phyloP scores from a whole-genome alignment of 2,329 filamentous ascomycete species.

The Hypoxylon sp. region DNA sequence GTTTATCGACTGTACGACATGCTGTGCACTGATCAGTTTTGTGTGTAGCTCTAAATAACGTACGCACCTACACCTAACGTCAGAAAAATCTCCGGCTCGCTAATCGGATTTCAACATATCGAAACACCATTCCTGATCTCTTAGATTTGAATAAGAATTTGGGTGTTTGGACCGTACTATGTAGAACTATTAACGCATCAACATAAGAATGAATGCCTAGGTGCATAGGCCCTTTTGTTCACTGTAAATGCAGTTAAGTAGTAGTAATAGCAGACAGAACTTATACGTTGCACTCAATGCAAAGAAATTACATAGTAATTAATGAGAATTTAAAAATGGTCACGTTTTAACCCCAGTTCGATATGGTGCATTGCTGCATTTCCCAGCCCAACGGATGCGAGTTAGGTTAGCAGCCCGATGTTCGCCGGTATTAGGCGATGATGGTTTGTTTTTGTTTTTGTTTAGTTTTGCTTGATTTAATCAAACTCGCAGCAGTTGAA shows the following conservation, averaged over 20 bases:
- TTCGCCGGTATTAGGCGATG: neutral
- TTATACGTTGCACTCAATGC: too few relatives aligned
- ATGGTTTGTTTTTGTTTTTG: neutral
- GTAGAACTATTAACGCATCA: too few relatives aligned
- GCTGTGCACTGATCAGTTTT: neutral
- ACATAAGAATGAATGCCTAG: too few relatives aligned
- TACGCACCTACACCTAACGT: neutral
- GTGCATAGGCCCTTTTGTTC: too few relatives aligned
- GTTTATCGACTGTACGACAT: conserved; percentile 5
- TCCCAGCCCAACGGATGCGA: conserved; percentile 10
- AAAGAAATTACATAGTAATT: too few relatives aligned
- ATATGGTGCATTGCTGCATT: conserved; percentile 11
- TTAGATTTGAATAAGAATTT: neutral
- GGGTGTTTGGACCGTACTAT: too few relatives aligned
- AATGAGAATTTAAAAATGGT: too few relatives aligned
- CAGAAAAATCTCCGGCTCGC: conserved; percentile 17
- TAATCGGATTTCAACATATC: conserved; percentile 8
- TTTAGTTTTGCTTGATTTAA: too few relatives aligned
- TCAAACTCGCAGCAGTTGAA: neutral
- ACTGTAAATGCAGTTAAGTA: too few relatives aligned
- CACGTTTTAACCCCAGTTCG: conserved; percentile 34
- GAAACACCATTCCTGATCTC: conserved; percentile 2
- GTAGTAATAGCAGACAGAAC: too few relatives aligned
- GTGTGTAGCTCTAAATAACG: too few relatives aligned
- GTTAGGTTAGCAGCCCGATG: neutral